Evolutionary conservation across 805 yeast species (phyloP), one percentile per base, ranked within the genome.

Genomic region (Metschnikowia cerradonensis): DNA sequence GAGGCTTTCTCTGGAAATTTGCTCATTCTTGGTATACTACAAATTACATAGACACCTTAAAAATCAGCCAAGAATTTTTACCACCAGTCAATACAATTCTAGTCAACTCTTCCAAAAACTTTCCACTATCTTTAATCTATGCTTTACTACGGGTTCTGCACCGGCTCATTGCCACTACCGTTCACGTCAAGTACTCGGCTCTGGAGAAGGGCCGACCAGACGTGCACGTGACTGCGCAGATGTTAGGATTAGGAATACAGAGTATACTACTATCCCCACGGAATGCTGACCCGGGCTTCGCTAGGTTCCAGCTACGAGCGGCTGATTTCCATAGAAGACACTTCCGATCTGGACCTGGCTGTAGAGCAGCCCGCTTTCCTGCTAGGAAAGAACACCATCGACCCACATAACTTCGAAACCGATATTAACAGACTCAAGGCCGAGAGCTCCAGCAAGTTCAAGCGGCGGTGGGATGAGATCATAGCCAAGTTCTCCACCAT

Each of bases 401-500:
- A 14, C 38, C 36, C 61, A 39, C 64, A 7, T 34, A 41, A 14
- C 23, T 42, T 40, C 17, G 49, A 63, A 15, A 55, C 57, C 2
- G 64, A 67, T 37, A 57, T 69, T 23, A 57, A 59, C 33, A 54
- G 56, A 26, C 59, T 70, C 17, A 66, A 70, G 50, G 52, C 52
- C n/a, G 61, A 61, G 23, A 70, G 71, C 55, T 60, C 61, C n/a
- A 45, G 52, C 20, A 45, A 50, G 7, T 41, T 53, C 34, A 47
- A 49, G 42, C 48, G 33, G 37, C 65, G 61, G 34, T 84, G 89
- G 89, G 68, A 72, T 20, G 67, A 71, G 13, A 80, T 84, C 30
- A 73, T 84, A 6, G 63, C 72, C 1, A 80, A 78, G 59, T 82
- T 83, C 60, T 69, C 80, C 3, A 49, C 53, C 3, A 75, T 80